Evolutionary conservation across 2,329 filamentous ascomycete species (phyloP).

Genomic region (Cucurbitaria berberidis): DNA sequence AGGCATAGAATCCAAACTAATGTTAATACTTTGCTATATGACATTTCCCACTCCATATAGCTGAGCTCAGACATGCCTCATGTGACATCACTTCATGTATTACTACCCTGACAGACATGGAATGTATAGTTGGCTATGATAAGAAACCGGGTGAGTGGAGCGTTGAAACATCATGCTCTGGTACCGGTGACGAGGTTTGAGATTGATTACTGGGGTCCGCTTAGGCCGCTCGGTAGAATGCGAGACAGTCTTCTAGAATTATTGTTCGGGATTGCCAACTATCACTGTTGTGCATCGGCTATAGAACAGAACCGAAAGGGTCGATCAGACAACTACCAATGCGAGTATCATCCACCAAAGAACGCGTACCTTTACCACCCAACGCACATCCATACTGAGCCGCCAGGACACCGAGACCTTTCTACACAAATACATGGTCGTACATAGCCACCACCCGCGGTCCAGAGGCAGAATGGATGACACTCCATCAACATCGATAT

Average conservation of each 20-base stretch:
- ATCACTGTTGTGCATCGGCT: neutral
- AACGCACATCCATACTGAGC: neutral
- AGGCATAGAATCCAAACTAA: neutral
- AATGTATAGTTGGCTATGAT: neutral
- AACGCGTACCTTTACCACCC: neutral
- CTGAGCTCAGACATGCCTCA: neutral
- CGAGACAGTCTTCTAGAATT: conserved; percentile 9
- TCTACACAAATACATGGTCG: neutral
- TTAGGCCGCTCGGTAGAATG: conserved; percentile 7
- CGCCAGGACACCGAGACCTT: neutral
- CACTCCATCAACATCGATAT: neutral
- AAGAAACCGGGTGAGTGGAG: neutral
- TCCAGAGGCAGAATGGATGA: neutral
- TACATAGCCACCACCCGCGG: neutral
- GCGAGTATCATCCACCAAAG: neutral
- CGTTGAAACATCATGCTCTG: neutral
- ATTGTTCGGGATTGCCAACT: neutral
- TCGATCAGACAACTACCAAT: neutral
- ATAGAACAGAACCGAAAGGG: neutral
- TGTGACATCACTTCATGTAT: conserved; percentile 9
- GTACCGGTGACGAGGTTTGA: neutral
- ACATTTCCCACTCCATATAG: neutral
- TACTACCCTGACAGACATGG: neutral
- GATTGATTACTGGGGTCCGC: neutral
- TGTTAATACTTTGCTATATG: neutral